Base-by-base conservation (phyloP, 2,329 filamentous ascomycete genomes). In the Cercospora citrullina region DNA sequence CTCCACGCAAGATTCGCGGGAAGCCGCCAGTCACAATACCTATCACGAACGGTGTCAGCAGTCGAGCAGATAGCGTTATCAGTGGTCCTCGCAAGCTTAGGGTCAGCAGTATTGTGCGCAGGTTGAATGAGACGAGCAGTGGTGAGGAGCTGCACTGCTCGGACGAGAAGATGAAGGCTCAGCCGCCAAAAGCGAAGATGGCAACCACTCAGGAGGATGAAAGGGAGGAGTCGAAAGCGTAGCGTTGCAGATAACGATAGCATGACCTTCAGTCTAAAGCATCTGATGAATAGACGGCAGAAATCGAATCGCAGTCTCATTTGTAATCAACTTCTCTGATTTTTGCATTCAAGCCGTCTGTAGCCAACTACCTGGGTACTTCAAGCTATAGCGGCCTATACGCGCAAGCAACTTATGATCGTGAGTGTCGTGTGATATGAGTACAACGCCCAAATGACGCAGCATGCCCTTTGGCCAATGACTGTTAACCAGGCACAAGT, bases 51-150 rank as follows among this genome's bases (percentile, higher is more conserved):
- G 42, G 31, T n/a, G 48, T 36, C 2, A 68, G 64, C 36, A 67
- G 64, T 33, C 26, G 55, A 53, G 60, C 64, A 39, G 70, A 64
- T 14, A 68, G 66, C 60, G 63, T 69, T 7, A 31, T 64, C n/a
- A 66, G 64, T 16, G 68, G 70, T 14, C 70, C 68, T 10, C 53
- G 68, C n/a, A 70, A 72, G 59, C 58, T 72, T 21, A 62, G 66
- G 57, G 67, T 68, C 12, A 65, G 64, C 26, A 68, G 67, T 30
- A 66, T 68, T 33, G 67, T 68, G 28, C 57, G 63, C 42, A 63
- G 31, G 33, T 26, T 68, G 8, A 64, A 68, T 30, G 61, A 63
- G 21, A 26, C 61, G 48, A 63, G 61, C 21, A 45, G 51, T 26
- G 62, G 55, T 7, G 55, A 59, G 31, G 55, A 59, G 55, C 18